Percentiles rank a stretch among this genome's conserved stretches.
Conservation (phyloP, 306 rosid genomes). For the Glycine soja region DNA sequence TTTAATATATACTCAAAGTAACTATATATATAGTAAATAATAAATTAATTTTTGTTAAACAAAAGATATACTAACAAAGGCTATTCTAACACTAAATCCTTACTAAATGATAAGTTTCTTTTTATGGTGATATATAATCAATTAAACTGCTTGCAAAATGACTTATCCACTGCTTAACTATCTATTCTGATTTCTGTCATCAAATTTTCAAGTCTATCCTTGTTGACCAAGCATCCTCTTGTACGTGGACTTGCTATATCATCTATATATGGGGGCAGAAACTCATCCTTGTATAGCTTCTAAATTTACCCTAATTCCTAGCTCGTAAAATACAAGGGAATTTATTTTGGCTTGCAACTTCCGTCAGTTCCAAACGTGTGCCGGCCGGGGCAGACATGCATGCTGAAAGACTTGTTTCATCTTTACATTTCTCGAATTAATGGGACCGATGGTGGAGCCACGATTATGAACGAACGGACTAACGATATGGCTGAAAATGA, state of each 20-base stretch:
- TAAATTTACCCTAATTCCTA: too few relatives aligned
- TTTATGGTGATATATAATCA: not conserved
- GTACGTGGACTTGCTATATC: not conserved
- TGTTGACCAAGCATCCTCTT: not conserved
- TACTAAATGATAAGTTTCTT: not conserved
- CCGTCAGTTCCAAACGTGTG: not conserved
- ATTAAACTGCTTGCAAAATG: not conserved
- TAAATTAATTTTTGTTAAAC: not conserved
- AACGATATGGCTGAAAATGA: constrained; percentile 17
- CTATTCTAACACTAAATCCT: not conserved
- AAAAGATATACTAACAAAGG: not conserved
- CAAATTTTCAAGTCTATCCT: too few relatives aligned
- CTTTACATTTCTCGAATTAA: not conserved
- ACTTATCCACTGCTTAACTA: not conserved
- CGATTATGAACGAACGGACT: not conserved
- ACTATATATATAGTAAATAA: not conserved
- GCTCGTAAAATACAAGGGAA: not conserved
- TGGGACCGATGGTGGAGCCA: not conserved
- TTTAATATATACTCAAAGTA: not conserved
- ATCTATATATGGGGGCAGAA: not conserved
- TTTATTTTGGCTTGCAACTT: not conserved
- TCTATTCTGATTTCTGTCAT: too few relatives aligned
- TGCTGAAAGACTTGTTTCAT: not conserved
- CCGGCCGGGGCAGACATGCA: too few relatives aligned
- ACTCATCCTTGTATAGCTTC: not conserved